Base-by-base conservation (phyloP, 2,329 filamentous ascomycete genomes). In the Monilinia fructicola region DNA sequence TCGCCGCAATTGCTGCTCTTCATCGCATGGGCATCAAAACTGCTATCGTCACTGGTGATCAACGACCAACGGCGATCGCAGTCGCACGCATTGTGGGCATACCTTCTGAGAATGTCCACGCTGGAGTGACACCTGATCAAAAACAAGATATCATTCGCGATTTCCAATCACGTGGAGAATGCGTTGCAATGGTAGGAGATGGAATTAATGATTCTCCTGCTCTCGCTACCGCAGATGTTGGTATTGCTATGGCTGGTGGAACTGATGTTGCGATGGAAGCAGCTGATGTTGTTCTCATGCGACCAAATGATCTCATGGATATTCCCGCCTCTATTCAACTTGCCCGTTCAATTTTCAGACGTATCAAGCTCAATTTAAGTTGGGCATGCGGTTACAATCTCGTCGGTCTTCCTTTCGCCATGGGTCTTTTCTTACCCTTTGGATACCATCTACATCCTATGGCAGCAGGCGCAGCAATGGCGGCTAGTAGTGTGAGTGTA, bases 201-300 rank as follows among this genome's bases (percentile, higher is more conserved):
- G 95, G 95, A 53, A 97, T 99, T 84, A 99, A 99, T 78, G 95
- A 99, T 80, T 97, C 93, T 0, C 95, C 95, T 0, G 95, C 95
- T 0, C 86, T 99, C 14, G 95, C 93, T 0, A 96, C 93, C 0
- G 93, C 95, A 14, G 89, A 96, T 72, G 88, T 98, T 38, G 95
- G 95, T 70, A 97, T 99, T 72, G 93, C 93, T 67, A 92, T 99
- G 78, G 86, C 92, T 6, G 93, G 89, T 10, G 95, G 95, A 66
- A 98, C 95, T 0, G 95, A 98, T 76, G 94, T 99, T 1, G 95
- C 95, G 60, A 96, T 99, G 87, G 95, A 98, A 80, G 95, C 95
- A 0, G 95, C 95, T 0, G 93, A 97, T 74, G 87, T 99, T 23
- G 95, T 99, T 21, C 87, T 99, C 65, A 99, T 99, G 94, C 88